Percentiles rank a stretch among this genome's conserved stretches.
Conservation (phyloP, 2,329 filamentous ascomycete genomes). For the Cadophora malorum region DNA sequence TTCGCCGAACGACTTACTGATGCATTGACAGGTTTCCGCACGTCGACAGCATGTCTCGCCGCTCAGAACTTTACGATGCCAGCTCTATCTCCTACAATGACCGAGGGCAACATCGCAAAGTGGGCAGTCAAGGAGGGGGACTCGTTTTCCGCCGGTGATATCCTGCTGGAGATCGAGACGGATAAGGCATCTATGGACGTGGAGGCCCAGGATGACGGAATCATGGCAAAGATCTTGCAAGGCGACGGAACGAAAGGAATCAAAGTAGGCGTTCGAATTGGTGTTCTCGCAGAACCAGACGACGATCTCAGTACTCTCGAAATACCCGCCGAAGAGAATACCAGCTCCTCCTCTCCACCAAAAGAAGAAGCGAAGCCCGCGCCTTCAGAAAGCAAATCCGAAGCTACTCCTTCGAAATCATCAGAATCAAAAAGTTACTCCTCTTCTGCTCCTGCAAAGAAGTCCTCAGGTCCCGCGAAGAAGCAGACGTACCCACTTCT, state of each 20-base stretch:
- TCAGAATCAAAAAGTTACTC: conserved; percentile 26
- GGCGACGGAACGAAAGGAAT: conserved; percentile 77
- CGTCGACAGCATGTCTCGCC: conserved; percentile 67
- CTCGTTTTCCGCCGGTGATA: conserved; percentile 80
- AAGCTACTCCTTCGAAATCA: conserved; percentile 29
- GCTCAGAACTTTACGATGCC: conserved; percentile 93
- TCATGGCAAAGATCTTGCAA: conserved; percentile 82
- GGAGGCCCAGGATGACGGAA: conserved; percentile 87
- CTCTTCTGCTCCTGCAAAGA: conserved; percentile 42
- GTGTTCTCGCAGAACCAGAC: conserved; percentile 79
- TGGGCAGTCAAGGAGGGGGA: conserved; percentile 92
- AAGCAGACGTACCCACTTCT: conserved; percentile 76
- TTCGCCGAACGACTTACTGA: conserved; percentile 28
- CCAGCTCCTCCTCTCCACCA: conserved; percentile 41
- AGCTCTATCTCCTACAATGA: conserved; percentile 91
- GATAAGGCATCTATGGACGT: conserved; percentile 96
- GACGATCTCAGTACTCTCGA: conserved; percentile 79
- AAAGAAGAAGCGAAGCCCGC: conserved; percentile 42
- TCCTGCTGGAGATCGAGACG: conserved; percentile 90
- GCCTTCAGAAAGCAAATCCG: conserved; percentile 33
- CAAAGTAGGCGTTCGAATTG: conserved; percentile 81
- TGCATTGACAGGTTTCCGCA: conserved; percentile 63
- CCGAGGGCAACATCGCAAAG: conserved; percentile 83
- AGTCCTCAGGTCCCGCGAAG: conserved; percentile 56
- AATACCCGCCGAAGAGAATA: conserved; percentile 71